Evolutionary conservation across 164 flowering plant species (phyloP).

Genomic region (Sextonia rubra): DNA sequence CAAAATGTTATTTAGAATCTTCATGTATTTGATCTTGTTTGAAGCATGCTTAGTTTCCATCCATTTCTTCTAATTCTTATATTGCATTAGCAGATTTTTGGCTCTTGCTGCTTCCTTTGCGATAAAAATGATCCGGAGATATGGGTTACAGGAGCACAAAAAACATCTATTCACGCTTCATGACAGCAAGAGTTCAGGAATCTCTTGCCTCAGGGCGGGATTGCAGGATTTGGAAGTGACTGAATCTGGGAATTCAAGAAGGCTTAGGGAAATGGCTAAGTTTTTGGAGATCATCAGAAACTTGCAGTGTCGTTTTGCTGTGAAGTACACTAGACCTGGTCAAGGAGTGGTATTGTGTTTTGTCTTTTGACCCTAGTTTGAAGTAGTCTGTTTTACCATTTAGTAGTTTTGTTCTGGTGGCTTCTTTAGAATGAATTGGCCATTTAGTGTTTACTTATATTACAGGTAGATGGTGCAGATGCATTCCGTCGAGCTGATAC

Average conservation of each 20-base stretch:
- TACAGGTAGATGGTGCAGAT: slow-evolving; percentile 46
- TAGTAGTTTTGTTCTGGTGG: not conserved
- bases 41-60: not conserved
- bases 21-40: not conserved
- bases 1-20: no score
- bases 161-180: slow-evolving; percentile 20
- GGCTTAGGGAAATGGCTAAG: slow-evolving; percentile 71
- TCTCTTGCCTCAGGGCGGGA: slow-evolving; percentile 21
- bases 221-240: slow-evolving; percentile 19
- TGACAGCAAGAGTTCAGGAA: slow-evolving; percentile 8
- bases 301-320: slow-evolving; percentile 52
- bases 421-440: not conserved
- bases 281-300: slow-evolving; percentile 67
- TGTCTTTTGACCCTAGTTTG: not conserved
- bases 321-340: slow-evolving; percentile 47
- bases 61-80: slow-evolving; percentile 6
- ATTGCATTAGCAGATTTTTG: slow-evolving; percentile 61
- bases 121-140: slow-evolving; percentile 70
- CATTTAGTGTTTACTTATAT: slow-evolving; percentile 7
- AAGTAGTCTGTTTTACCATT: not conserved
- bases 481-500: slow-evolving; percentile 19
- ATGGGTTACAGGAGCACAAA: slow-evolving; percentile 53
- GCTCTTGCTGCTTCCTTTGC: slow-evolving; percentile 67
- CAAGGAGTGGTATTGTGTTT: slow-evolving; percentile 47
- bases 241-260: slow-evolving; percentile 27